Evolutionary conservation across 2,329 filamentous ascomycete genomes (phyloP).

Genomic region (Verticillium alfalfae): DNA sequence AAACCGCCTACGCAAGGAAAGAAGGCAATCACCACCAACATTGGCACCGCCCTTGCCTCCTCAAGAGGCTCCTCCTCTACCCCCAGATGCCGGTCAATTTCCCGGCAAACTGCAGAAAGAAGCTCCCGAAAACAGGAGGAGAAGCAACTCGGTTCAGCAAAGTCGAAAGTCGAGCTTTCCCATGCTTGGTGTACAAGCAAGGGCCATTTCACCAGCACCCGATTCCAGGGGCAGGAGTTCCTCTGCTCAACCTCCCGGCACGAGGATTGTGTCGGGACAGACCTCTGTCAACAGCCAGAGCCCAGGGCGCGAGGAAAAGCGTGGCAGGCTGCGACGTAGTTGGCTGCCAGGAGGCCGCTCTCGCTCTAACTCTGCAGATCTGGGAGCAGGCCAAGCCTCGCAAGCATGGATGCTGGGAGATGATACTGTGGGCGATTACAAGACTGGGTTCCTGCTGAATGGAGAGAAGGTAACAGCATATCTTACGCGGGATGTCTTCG

Average conservation of each 20-base stretch:
- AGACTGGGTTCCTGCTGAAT: slow-evolving; percentile 41
- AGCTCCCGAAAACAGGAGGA: slow-evolving; percentile 17
- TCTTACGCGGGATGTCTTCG: not conserved
- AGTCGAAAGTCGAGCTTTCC: slow-evolving; percentile 13
- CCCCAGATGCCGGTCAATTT: not conserved
- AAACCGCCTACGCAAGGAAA: not conserved
- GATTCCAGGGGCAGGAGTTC: slow-evolving; percentile 38
- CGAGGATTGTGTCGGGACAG: slow-evolving; percentile 20
- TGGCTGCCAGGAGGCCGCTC: slow-evolving; percentile 49
- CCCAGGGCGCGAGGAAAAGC: slow-evolving; percentile 27
- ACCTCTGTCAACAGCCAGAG: slow-evolving; percentile 35
- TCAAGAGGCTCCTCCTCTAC: not conserved
- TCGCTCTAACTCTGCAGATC: slow-evolving; percentile 41
- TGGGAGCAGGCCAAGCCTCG: slow-evolving; percentile 12
- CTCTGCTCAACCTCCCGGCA: slow-evolving; percentile 37
- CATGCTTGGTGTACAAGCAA: slow-evolving; percentile 16
- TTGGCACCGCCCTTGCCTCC: not conserved
- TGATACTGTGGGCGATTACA: slow-evolving; percentile 50
- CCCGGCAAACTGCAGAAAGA: slow-evolving; percentile 25
- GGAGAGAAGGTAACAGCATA: slow-evolving; percentile 45
- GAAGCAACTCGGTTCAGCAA: slow-evolving; percentile 26
- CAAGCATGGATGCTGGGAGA: slow-evolving; percentile 52
- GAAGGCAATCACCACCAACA: not conserved
- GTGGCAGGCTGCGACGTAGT: slow-evolving; percentile 43
- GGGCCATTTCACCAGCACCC: slow-evolving; percentile 23